Conservation (phyloP, 805 yeast genomes). For the Candida quercuum region DNA sequence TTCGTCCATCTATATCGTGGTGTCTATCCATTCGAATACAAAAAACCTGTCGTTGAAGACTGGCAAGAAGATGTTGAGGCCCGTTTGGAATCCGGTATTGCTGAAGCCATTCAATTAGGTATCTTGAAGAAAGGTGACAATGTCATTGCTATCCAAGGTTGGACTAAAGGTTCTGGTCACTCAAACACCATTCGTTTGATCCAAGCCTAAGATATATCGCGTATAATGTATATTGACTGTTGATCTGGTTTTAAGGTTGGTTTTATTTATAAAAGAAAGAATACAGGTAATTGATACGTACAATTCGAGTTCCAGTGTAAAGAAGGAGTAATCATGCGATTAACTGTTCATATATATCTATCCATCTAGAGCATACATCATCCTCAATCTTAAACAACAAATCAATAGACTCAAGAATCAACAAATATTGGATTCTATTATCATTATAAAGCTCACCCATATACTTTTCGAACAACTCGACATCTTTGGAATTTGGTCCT, state of each 20-base stretch:
- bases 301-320: no score
- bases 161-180: conserved; percentile 98
- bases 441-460: conserved; percentile 23
- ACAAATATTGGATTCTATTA: conserved; percentile 18
- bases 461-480: conserved; percentile 30
- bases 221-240: background rate
- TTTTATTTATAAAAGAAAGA: background rate
- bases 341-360: background rate
- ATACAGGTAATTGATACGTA: no score
- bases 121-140: conserved; percentile 83
- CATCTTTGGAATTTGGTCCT: conserved; percentile 38
- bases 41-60: conserved; percentile 51
- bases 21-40: conserved; percentile 93
- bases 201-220: conserved; percentile 44
- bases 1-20: conserved; percentile 96
- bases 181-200: conserved; percentile 96
- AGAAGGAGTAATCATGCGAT: no score
- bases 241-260: background rate
- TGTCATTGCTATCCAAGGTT: conserved; percentile 95
- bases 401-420: conserved; percentile 13
- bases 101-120: conserved; percentile 82
- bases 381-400: conserved; percentile 3
- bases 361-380: conserved; percentile 11
- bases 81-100: conserved; percentile 89
- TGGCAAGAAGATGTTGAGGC: conserved; percentile 97